Evolutionary conservation across 371 early-diverging fungal species (phyloP).

Genomic region (Mucor saturninus): DNA sequence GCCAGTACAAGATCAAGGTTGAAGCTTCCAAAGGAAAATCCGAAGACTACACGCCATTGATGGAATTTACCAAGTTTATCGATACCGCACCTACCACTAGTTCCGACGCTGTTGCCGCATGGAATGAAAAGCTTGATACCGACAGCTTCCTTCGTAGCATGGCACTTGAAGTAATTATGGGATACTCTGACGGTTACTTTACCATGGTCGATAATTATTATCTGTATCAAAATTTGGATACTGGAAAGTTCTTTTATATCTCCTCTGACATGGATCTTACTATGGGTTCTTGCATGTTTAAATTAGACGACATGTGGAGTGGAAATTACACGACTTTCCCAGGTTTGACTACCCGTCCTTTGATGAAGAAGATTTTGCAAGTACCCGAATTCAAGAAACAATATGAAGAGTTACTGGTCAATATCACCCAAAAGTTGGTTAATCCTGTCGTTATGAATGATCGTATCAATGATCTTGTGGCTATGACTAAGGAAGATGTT

Average conservation of each 20-base stretch:
- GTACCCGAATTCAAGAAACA: conserved; percentile 32
- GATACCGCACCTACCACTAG: conserved; percentile 23
- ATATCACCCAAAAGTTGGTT: conserved; percentile 25
- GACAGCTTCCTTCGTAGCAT: conserved; percentile 40
- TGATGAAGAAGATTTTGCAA: conserved; percentile 25
- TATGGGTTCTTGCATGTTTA: conserved; percentile 29
- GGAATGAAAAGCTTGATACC: conserved; percentile 38
- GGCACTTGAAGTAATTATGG: conserved; percentile 41
- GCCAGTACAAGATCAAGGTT: conserved; percentile 36
- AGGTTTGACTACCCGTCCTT: conserved; percentile 22
- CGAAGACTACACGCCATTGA: conserved; percentile 23
- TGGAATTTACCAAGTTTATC: conserved; percentile 41
- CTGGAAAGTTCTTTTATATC: conserved; percentile 26
- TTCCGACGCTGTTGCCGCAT: conserved; percentile 21
- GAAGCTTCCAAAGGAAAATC: conserved; percentile 24
- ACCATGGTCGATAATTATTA: conserved; percentile 43
- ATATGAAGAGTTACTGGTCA: conserved; percentile 26
- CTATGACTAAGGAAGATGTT: conserved; percentile 42
- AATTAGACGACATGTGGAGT: conserved; percentile 19
- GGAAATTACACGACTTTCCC: conserved; percentile 41
- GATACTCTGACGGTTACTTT: conserved; percentile 45
- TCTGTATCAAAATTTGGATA: conserved; percentile 28
- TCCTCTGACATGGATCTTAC: conserved; percentile 43
- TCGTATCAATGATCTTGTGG: conserved; percentile 28
- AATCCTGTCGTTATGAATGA: conserved; percentile 26